Conservation (phyloP, 768 basidiomycete species). For the Agaricus bisporus region DNA sequence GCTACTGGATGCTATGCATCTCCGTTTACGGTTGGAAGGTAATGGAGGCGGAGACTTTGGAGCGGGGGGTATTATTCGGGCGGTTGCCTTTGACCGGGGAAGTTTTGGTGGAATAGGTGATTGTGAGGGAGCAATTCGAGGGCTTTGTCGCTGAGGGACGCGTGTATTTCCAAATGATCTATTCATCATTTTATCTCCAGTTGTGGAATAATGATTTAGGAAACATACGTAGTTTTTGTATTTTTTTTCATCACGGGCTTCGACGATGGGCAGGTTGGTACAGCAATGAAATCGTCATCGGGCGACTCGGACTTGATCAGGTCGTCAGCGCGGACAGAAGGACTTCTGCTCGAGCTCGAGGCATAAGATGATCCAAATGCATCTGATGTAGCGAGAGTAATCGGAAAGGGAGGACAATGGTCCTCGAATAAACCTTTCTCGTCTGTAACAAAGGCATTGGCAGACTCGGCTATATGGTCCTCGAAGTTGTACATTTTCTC, state of each 20-base stretch:
- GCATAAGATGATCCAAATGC: conserved; percentile 7
- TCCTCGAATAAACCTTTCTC: conserved; percentile 5
- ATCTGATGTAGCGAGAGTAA: neutral
- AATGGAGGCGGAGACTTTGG: neutral
- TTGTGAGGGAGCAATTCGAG: conserved; percentile 3
- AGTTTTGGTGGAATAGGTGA: neutral
- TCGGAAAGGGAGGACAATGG: conserved; percentile 1
- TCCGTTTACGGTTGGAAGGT: neutral
- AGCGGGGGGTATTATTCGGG: conserved; percentile 9
- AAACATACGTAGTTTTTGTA: conserved; percentile 4
- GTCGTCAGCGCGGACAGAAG: neutral
- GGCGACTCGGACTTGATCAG: neutral
- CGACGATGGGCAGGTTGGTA: neutral
- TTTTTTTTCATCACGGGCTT: neutral
- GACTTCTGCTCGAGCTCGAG: conserved; percentile 4
- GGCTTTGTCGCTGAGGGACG: neutral
- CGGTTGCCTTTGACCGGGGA: conserved; percentile 10
- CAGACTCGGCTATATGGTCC: conserved; percentile 6
- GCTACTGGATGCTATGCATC: neutral
- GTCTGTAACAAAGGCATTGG: conserved; percentile 5
- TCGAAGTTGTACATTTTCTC: conserved; percentile 8
- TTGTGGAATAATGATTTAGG: neutral
- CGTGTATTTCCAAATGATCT: conserved; percentile 4
- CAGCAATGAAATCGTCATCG: neutral
- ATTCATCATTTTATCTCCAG: neutral